phyloP scores from a whole-genome alignment of 148 eudicot genomes.

The Agrostemma githago region DNA sequence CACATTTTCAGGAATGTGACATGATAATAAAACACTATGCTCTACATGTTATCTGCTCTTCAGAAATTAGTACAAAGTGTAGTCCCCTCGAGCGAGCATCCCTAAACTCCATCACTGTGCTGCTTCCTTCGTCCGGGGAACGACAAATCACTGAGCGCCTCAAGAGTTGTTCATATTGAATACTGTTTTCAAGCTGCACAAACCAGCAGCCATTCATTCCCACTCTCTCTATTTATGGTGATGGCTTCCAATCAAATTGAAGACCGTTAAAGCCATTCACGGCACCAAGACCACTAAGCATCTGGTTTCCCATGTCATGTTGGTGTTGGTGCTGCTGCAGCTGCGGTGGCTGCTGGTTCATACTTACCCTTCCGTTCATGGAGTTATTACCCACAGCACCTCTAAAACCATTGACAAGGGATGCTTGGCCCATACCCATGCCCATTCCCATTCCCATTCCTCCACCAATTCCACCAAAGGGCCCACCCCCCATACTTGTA shows the following conservation, averaged over 20 bases:
- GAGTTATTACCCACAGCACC: conserved; percentile 54
- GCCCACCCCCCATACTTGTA: conserved; percentile 36
- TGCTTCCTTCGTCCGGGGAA: conserved; percentile 18
- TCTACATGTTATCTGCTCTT: conserved; percentile 20
- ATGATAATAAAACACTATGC: conserved; percentile 29
- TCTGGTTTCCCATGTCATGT: conserved; percentile 63
- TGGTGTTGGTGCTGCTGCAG: conserved; percentile 54
- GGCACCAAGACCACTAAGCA: conserved; percentile 66
- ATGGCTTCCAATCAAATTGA: conserved; percentile 71
- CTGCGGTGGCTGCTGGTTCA: conserved; percentile 58
- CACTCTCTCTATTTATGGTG: conserved; percentile 32
- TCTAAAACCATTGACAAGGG: conserved; percentile 64
- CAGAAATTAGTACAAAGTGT: conserved; percentile 27
- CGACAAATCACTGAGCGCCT: conserved; percentile 21
- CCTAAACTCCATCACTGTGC: conserved; percentile 19
- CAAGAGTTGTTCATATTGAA: conserved; percentile 1
- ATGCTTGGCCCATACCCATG: conserved; percentile 28
- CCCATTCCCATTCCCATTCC: conserved; percentile 40
- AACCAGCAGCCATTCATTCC: background rate
- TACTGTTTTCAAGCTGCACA: background rate
- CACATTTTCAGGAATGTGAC: conserved; percentile 9
- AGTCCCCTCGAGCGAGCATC: conserved; percentile 14
- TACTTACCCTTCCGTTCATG: conserved; percentile 69
- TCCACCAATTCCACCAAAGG: conserved; percentile 46
- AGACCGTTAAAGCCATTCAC: conserved; percentile 60